These are phyloP conservation scores for Dinochytrium kinnereticum DNA, from an alignment of 371 early-diverging fungal genomes.

Conservation along the genomic window DNA sequence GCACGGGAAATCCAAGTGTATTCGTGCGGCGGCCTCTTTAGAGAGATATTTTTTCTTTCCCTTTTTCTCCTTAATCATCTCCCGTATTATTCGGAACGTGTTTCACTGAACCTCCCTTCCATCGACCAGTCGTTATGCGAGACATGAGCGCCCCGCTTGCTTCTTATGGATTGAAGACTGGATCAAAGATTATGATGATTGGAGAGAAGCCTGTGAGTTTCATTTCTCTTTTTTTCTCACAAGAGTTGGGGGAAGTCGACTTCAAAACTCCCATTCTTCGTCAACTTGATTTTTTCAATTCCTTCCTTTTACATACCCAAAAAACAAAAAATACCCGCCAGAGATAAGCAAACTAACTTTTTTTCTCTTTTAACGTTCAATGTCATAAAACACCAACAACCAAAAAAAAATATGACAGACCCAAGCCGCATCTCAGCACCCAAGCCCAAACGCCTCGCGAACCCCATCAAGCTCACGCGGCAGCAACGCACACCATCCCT, in stretches of 20 bases:
- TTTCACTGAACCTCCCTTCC: constrained; percentile 8
- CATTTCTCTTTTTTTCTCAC: neutral
- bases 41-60: neutral
- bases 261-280: no score
- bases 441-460: neutral
- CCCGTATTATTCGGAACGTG: neutral
- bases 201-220: constrained; percentile 33
- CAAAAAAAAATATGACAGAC: no score
- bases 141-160: constrained; percentile 32
- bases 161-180: constrained; percentile 37
- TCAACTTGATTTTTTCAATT: constrained; percentile 1
- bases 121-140: constrained; percentile 40
- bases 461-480: constrained; percentile 2
- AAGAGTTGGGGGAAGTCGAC: neutral
- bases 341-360: no score
- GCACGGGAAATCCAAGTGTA: no score
- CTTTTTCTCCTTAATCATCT: neutral
- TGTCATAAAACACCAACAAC: no score
- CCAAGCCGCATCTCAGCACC: neutral
- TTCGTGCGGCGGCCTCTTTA: no score
- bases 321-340: neutral
- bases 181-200: constrained; percentile 47
- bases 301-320: neutral
- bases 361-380: no score
- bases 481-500: neutral